These are phyloP conservation scores for Ogataea populi-albae DNA, from an alignment of 805 yeast species.

Conservation along the genomic window DNA sequence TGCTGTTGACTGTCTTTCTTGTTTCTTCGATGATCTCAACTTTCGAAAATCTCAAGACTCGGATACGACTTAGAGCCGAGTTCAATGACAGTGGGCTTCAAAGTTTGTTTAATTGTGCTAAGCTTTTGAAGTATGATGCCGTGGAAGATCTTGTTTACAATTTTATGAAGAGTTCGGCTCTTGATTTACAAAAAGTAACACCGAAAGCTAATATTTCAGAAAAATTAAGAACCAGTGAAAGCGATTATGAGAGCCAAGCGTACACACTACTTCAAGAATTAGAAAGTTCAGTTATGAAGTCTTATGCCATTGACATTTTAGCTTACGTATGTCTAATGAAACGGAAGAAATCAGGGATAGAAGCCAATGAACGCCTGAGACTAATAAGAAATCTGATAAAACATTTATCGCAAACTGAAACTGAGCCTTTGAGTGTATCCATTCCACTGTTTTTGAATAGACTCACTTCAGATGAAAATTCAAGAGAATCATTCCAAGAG, in stretches of 20 bases:
- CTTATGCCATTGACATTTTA: slow-evolving; percentile 11
- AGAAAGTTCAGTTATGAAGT: too few relatives aligned
- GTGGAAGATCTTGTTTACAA: slow-evolving; percentile 64
- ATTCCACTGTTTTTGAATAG: slow-evolving; percentile 20
- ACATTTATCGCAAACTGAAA: slow-evolving; percentile 12
- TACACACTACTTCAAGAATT: too few relatives aligned
- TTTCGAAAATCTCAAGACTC: slow-evolving; percentile 28
- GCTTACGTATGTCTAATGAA: too few relatives aligned
- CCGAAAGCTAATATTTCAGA: too few relatives aligned
- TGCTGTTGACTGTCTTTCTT: slow-evolving; percentile 66
- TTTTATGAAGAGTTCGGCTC: too few relatives aligned
- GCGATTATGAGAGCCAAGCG: too few relatives aligned
- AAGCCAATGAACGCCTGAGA: slow-evolving; percentile 8
- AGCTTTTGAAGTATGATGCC: slow-evolving; percentile 51
- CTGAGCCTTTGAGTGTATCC: slow-evolving; percentile 12
- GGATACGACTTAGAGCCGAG: slow-evolving; percentile 59
- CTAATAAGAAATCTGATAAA: slow-evolving; percentile 11
- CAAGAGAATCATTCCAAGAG: slow-evolving; percentile 60
- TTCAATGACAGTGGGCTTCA: slow-evolving; percentile 57
- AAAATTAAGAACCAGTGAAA: too few relatives aligned
- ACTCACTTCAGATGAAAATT: slow-evolving; percentile 35
- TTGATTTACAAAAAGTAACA: too few relatives aligned
- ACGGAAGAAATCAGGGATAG: background rate
- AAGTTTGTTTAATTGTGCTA: slow-evolving; percentile 49
- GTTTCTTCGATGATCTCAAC: slow-evolving; percentile 62